A percentile compares a stretch with the other conserved stretches of the same genome.
These are phyloP conservation scores for Suillus clintonianus DNA, from an alignment of 768 basidiomycete genomes.

Conservation along the genomic window DNA sequence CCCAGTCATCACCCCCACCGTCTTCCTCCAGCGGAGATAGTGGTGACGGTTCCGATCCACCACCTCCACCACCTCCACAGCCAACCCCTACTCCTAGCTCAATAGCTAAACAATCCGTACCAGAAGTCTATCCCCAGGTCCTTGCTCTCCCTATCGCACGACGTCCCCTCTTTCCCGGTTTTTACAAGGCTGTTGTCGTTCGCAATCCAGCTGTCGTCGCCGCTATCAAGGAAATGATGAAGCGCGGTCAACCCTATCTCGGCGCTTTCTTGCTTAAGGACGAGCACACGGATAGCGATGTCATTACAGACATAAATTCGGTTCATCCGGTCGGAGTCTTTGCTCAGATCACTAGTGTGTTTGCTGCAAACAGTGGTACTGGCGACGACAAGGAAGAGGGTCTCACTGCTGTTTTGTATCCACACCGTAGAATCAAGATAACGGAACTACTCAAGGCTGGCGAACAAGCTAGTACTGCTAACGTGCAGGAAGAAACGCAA, in stretches of 20 bases:
- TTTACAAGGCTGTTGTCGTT: constrained; percentile 97
- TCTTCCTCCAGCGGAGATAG: constrained; percentile 41
- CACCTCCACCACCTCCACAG: constrained; percentile 40
- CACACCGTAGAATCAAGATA: constrained; percentile 87
- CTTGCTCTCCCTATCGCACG: constrained; percentile 94
- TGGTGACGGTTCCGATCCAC: constrained; percentile 40
- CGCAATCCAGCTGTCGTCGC: constrained; percentile 88
- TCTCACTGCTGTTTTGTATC: constrained; percentile 93
- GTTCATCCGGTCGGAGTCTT: constrained; percentile 95
- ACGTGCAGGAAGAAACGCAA: constrained; percentile 40
- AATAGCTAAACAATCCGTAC: constrained; percentile 85
- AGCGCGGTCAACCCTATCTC: constrained; percentile 94
- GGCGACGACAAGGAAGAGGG: constrained; percentile 80
- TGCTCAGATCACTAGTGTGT: constrained; percentile 94
- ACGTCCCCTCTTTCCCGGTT: constrained; percentile 93
- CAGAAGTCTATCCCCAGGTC: constrained; percentile 90
- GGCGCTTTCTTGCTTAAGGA: constrained; percentile 97
- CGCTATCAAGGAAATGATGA: constrained; percentile 95
- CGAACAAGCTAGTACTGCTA: constrained; percentile 36
- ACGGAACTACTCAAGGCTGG: constrained; percentile 82
- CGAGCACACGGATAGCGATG: constrained; percentile 87
- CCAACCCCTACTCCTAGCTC: constrained; percentile 44
- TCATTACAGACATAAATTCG: constrained; percentile 84
- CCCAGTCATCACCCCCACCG: constrained; percentile 32
- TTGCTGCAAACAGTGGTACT: constrained; percentile 56